phyloP scores from a whole-genome alignment of 257 asterid genomes.

The Primulina eburnea region DNA sequence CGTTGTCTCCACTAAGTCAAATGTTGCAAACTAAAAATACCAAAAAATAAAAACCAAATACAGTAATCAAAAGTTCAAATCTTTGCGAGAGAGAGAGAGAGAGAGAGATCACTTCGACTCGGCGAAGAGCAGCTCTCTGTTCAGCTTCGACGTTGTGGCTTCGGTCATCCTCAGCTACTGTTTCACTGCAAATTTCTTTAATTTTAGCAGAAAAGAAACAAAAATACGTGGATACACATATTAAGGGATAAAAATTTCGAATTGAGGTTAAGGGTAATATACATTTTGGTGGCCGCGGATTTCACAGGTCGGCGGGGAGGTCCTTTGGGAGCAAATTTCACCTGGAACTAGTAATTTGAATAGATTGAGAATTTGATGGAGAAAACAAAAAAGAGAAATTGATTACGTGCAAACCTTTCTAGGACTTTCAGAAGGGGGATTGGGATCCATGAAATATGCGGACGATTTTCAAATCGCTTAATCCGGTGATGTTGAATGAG shows the following conservation, averaged over 20 bases:
- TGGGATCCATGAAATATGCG: slow-evolving; percentile 48
- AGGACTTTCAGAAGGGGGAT: slow-evolving; percentile 35
- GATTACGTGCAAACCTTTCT: slow-evolving; percentile 46
- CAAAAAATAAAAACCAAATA: too few species aligned
- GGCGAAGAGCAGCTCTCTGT: slow-evolving; percentile 35
- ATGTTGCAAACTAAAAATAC: background rate
- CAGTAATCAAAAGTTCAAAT: background rate
- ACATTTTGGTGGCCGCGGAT: background rate
- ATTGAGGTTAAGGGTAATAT: background rate
- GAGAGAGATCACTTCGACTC: slow-evolving; percentile 32
- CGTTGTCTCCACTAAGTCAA: background rate
- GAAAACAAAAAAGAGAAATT: background rate
- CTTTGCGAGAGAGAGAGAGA: background rate
- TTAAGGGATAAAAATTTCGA: background rate
- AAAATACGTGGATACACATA: background rate
- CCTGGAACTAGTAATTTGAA: background rate
- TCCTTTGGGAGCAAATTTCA: background rate
- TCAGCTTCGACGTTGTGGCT: background rate
- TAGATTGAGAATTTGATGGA: background rate
- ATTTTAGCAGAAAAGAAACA: too few species aligned
- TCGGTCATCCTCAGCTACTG: background rate
- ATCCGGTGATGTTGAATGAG: slow-evolving; percentile 1
- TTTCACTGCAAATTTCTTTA: background rate
- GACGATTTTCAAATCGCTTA: slow-evolving; percentile 2
- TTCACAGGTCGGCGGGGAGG: background rate